phyloP scores from a whole-genome alignment of 2,329 filamentous ascomycete species.

The Ophiostoma triangulosporum region DNA sequence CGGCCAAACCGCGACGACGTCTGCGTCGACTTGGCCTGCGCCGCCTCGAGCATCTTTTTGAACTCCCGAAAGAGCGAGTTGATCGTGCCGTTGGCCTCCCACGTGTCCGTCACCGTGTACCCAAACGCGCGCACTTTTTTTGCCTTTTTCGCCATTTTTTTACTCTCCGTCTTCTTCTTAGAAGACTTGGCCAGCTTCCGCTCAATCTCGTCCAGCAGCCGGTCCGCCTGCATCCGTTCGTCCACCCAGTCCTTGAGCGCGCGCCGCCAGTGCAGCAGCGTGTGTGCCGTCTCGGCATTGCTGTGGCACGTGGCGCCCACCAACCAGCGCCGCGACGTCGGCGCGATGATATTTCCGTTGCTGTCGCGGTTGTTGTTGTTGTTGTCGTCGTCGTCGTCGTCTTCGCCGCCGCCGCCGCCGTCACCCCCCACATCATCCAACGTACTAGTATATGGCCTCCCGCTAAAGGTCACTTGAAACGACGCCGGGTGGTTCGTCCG shows the following conservation, averaged over 20 bases:
- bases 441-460: conserved; percentile 49
- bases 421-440: conserved; percentile 46
- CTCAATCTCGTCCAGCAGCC: conserved; percentile 27
- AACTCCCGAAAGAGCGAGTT: conserved; percentile 52
- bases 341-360: conserved; percentile 24
- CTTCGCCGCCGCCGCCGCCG: conserved; percentile 20
- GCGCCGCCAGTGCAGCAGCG: conserved; percentile 61
- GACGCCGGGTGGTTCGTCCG: conserved; percentile 54
- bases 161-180: neutral
- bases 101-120: conserved; percentile 48
- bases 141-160: neutral
- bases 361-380: neutral
- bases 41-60: conserved; percentile 45
- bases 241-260: conserved; percentile 61
- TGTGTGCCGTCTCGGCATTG: conserved; percentile 55
- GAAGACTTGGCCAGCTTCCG: conserved; percentile 36
- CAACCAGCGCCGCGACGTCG: conserved; percentile 26
- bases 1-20: conserved; percentile 9
- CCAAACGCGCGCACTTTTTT: conserved; percentile 45
- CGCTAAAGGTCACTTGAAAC: conserved; percentile 47
- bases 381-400: conserved; percentile 15
- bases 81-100: conserved; percentile 47
- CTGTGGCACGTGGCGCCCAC: conserved; percentile 29
- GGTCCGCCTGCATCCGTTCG: conserved; percentile 40
- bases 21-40: conserved; percentile 29